phyloP scores from a whole-genome alignment of 2,329 filamentous ascomycete genomes.

The Aspergillus sclerotialis region DNA sequence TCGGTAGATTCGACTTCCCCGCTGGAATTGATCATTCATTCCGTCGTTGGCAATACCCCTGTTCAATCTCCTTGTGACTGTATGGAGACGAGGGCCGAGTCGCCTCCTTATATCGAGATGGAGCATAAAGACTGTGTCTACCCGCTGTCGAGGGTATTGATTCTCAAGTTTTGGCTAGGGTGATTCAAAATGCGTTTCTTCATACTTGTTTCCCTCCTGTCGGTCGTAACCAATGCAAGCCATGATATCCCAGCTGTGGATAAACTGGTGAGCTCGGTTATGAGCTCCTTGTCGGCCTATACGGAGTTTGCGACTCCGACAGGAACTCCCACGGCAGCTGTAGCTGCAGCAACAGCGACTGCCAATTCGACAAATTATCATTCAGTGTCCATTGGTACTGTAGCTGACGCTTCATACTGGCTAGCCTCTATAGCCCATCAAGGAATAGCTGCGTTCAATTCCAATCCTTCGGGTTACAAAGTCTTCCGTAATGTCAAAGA shows the following conservation, averaged over 20 bases:
- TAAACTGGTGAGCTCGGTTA: constrained; percentile 4
- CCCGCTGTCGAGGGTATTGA: too few relatives aligned
- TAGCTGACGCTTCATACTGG: constrained; percentile 22
- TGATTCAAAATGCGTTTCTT: constrained; percentile 2
- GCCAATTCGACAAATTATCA: not conserved
- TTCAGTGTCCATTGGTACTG: constrained; percentile 1
- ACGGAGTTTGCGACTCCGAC: constrained; percentile 3
- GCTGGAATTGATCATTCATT: too few relatives aligned
- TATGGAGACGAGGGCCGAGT: too few relatives aligned
- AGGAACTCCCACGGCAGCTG: constrained; percentile 1
- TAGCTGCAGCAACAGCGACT: not conserved
- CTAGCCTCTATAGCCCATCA: constrained; percentile 24
- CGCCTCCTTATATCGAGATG: too few relatives aligned
- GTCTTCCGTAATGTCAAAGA: constrained; percentile 26
- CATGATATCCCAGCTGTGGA: constrained; percentile 6
- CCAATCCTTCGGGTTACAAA: constrained; percentile 15
- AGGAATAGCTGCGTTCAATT: constrained; percentile 22
- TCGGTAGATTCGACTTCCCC: too few relatives aligned
- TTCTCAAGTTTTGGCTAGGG: too few relatives aligned
- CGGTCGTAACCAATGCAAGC: constrained; percentile 7
- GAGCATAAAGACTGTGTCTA: too few relatives aligned
- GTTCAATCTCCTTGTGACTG: too few relatives aligned
- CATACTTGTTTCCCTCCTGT: not conserved
- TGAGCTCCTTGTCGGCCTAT: constrained; percentile 3
- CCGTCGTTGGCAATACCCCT: too few relatives aligned